Evolutionary conservation across 2,329 filamentous ascomycete genomes (phyloP).

Genomic region (Hypoxylon sp.): DNA sequence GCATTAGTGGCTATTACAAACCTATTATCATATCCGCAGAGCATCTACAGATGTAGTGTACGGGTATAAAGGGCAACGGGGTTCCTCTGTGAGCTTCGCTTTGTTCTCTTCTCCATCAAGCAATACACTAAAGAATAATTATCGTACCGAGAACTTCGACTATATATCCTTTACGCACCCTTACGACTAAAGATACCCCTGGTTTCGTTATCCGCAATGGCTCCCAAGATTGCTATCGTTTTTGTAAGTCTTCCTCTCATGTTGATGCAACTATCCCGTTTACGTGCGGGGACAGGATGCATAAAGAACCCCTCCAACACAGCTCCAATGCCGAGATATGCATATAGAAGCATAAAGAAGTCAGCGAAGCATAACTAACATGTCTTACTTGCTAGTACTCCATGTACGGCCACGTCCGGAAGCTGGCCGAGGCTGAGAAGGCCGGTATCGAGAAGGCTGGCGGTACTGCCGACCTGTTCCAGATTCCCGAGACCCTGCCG

Average conservation of each 20-base stretch:
- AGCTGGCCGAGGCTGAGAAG: conserved; percentile 89
- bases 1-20: conserved; percentile 20
- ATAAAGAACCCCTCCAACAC: conserved; percentile 7
- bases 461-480: conserved; percentile 81
- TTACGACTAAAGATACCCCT: conserved; percentile 21
- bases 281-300: background rate
- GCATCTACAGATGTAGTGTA: conserved; percentile 1
- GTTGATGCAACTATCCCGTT: background rate
- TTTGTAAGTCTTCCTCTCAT: conserved; percentile 37
- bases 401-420: conserved; percentile 89
- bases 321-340: conserved; percentile 10
- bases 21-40: no score
- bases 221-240: conserved; percentile 46
- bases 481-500: conserved; percentile 86
- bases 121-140: background rate
- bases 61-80: conserved; percentile 22
- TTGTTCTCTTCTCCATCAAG: background rate
- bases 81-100: background rate
- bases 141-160: background rate
- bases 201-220: conserved; percentile 35
- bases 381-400: conserved; percentile 71
- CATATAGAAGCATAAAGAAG: background rate
- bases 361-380: conserved; percentile 23
- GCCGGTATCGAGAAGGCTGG: conserved; percentile 88
- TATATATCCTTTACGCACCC: background rate